phyloP scores from a whole-genome alignment of 2,329 filamentous ascomycete genomes.

The Neopestalotiopsis sp. region DNA sequence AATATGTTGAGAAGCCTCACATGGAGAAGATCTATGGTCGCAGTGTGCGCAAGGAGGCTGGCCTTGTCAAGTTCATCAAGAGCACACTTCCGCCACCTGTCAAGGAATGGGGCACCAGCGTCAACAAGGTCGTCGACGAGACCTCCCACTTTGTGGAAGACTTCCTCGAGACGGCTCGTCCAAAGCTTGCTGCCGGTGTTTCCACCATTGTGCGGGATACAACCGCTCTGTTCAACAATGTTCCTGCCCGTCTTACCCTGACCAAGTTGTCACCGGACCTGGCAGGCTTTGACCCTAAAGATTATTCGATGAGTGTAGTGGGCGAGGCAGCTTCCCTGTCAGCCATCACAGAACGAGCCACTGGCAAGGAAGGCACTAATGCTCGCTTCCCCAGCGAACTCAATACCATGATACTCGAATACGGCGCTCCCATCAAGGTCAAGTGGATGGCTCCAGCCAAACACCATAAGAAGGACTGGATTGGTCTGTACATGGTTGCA shows the following conservation, averaged over 20 bases:
- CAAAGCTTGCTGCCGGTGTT: conserved; percentile 85
- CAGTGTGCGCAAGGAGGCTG: conserved; percentile 83
- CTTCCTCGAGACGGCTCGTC: conserved; percentile 82
- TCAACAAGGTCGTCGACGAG: conserved; percentile 86
- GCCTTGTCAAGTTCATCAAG: conserved; percentile 89
- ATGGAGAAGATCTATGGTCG: conserved; percentile 98
- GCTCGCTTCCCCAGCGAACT: conserved; percentile 72
- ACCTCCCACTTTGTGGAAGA: conserved; percentile 91
- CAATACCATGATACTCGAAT: conserved; percentile 82
- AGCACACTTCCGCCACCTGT: conserved; percentile 84
- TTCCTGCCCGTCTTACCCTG: conserved; percentile 84
- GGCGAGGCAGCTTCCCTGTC: conserved; percentile 63
- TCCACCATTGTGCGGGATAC: conserved; percentile 89
- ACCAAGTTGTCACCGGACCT: conserved; percentile 80
- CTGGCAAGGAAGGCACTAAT: conserved; percentile 75
- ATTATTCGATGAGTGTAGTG: conserved; percentile 79
- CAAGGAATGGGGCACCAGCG: conserved; percentile 81
- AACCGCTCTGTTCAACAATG: conserved; percentile 84
- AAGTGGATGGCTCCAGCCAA: conserved; percentile 88
- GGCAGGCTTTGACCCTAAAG: conserved; percentile 77
- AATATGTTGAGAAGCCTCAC: conserved; percentile 92
- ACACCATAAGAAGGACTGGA: conserved; percentile 92
- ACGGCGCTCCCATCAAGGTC: conserved; percentile 87
- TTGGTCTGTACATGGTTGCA: conserved; percentile 93
- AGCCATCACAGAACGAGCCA: conserved; percentile 63